These are phyloP conservation scores for Boletus speciosus DNA, from an alignment of 768 basidiomycete species.

Conservation along the genomic window DNA sequence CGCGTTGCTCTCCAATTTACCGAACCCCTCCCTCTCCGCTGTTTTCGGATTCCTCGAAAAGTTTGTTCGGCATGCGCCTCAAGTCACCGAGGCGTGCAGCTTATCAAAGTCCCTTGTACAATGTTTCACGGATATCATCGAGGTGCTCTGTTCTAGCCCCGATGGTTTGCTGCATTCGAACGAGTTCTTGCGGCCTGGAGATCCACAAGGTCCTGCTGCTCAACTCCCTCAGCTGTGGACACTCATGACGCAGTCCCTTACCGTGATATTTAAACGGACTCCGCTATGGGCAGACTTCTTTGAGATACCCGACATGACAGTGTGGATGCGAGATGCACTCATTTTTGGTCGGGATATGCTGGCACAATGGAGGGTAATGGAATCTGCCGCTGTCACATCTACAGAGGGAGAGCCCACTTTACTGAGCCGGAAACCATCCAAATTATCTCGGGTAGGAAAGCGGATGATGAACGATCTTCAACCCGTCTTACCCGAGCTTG, in stretches of 20 bases:
- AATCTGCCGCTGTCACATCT: conserved; percentile 46
- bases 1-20: conserved; percentile 63
- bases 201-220: conserved; percentile 45
- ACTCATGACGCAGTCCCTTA: conserved; percentile 73
- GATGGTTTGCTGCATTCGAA: conserved; percentile 66
- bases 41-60: conserved; percentile 62
- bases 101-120: conserved; percentile 88
- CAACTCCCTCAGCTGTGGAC: conserved; percentile 74
- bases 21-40: conserved; percentile 66
- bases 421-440: conserved; percentile 34
- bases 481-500: conserved; percentile 72
- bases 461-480: conserved; percentile 79
- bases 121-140: conserved; percentile 90
- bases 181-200: conserved; percentile 45
- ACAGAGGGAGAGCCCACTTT: conserved; percentile 18
- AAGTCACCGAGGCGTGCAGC: conserved; percentile 80
- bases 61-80: conserved; percentile 59
- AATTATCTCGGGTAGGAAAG: conserved; percentile 58
- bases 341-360: conserved; percentile 89
- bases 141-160: conserved; percentile 72
- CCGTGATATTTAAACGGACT: conserved; percentile 82
- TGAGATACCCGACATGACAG: conserved; percentile 79
- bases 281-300: conserved; percentile 79
- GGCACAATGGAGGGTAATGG: conserved; percentile 75
- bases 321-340: conserved; percentile 98